Base-by-base conservation (phyloP, 768 basidiomycete genomes). In the Auricularia cornea region DNA sequence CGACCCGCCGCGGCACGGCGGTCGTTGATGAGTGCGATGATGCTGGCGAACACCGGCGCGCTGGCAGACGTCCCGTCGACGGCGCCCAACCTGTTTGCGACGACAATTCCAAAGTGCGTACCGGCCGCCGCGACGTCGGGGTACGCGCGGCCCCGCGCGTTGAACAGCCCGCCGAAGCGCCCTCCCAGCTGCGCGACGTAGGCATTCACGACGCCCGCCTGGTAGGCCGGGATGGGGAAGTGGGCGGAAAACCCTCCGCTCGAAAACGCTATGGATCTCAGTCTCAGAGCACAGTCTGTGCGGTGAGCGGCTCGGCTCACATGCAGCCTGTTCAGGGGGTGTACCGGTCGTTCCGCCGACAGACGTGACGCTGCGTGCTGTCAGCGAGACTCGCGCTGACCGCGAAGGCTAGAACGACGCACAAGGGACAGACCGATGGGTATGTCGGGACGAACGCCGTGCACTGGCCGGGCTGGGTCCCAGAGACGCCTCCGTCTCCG, bases 361-460 rank as follows among this genome's bases (percentile, higher is more conserved):
- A 38, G 8, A 14, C 35, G 35, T n/a, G n/a, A n/a, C n/a, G n/a
- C n/a, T n/a, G 35, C 16, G n/a, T n/a, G n/a, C n/a, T n/a, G n/a
- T n/a, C n/a, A n/a, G n/a, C n/a, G n/a, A n/a, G n/a, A n/a, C n/a
- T n/a, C n/a, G n/a, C n/a, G n/a, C n/a, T n/a, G n/a, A n/a, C n/a
- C n/a, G n/a, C n/a, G n/a, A n/a, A n/a, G n/a, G n/a, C n/a, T n/a
- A n/a, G n/a, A n/a, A 10, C 16, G 8, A 14, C 35, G 8, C 16
- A 38, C 35, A 62, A 68, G 26, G 66, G 67, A 59, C 67, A 66
- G 14, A 57, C 60, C 10, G 67, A 62, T 26, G 67, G 67, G 63
- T 66, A 66, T n/a, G 69, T 20, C 68, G 68, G 20, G 67, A 48
- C 3, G 77, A 77, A 40, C 35, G 35, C 16, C 35, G 35, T 10